Base-by-base conservation (phyloP, 2,329 filamentous ascomycete genomes). In the Monosporascus cannonballus region DNA sequence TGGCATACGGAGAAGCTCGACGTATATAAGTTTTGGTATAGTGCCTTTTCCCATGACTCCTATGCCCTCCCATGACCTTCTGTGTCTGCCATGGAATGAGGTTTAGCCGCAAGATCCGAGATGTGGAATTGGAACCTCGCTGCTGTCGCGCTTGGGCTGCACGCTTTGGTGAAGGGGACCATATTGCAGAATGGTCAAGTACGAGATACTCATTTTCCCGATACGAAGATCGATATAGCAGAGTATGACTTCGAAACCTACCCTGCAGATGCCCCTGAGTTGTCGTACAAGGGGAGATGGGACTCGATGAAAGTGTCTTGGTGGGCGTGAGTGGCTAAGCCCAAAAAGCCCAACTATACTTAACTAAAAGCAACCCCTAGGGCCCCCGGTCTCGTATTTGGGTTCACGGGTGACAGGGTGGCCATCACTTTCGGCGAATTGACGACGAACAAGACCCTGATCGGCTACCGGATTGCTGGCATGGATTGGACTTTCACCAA, bases 221-320 rank as follows among this genome's bases (percentile, higher is more conserved):
- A 74, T 53, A 76, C 74, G 9, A 62, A 63, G 30, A 64, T 76
- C 48, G 62, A 73, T 45, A 54, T 60, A 2, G 59, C 64, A 9
- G 54, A 56, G 17, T 68, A 69, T 47, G 56, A 63, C 3, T 69
- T 71, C 36, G 72, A 64, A 30, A 78, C 71, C 1, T 85, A 81
- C 57, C 67, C 70, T 4, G 72, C 79, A 4, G 71, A 78, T 61
- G 73, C 77, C 2, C 64, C 72, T 1, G 79, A 84, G 60, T 70
- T 85, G 9, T 78, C 78, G 0, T 85, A 84, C 70, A 83, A 84
- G 61, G 82, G 81, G 5, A 71, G 80, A 53, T 85, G 81, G 81
- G 81, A 85, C 61, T 80, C 75, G 36, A 75, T 80, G 58, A 73
- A 80, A 57, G 74, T 83, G 47, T 84, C 78, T 2, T 85, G 77